Evolutionary conservation across 305 asterid species (phyloP).

Genomic region (Andrographis paniculata): DNA sequence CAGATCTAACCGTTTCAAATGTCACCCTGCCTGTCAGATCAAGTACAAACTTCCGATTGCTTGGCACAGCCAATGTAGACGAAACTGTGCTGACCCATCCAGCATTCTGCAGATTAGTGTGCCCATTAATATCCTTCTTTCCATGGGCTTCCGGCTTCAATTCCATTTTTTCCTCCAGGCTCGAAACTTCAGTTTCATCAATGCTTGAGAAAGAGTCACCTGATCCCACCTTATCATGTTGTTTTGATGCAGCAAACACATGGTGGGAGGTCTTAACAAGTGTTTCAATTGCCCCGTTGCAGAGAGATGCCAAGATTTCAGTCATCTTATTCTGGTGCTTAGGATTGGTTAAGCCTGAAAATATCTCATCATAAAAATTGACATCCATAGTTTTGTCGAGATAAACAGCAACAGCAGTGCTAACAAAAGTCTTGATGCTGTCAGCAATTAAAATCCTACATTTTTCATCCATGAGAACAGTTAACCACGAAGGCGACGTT

Average conservation of each 20-base stretch:
- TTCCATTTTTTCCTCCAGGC: conserved; percentile 16
- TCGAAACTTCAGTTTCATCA: conserved; percentile 29
- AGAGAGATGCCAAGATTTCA: conserved; percentile 59
- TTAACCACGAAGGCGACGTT: conserved; percentile 40
- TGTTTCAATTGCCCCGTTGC: conserved; percentile 86
- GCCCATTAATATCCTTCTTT: conserved; percentile 23
- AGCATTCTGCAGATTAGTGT: conserved; percentile 25
- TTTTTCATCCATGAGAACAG: conserved; percentile 45
- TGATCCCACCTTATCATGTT: conserved; percentile 22
- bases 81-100: conserved; percentile 75
- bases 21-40: conserved; percentile 89
- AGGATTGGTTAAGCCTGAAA: conserved; percentile 83
- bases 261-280: conserved; percentile 82
- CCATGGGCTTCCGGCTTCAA: conserved; percentile 21
- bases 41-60: conserved; percentile 65
- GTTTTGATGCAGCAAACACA: conserved; percentile 52
- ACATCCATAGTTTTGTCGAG: conserved; percentile 86
- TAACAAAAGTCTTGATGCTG: conserved; percentile 62
- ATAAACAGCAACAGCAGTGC: conserved; percentile 78
- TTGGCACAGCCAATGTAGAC: conserved; percentile 77
- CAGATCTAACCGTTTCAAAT: conserved; percentile 66
- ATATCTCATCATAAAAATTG: conserved; percentile 64
- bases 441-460: conserved; percentile 58
- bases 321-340: conserved; percentile 59
- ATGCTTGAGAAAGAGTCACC: conserved; percentile 19